phyloP scores from a whole-genome alignment of 23 red algal genomes.

The Gracilariopsis chorda region DNA sequence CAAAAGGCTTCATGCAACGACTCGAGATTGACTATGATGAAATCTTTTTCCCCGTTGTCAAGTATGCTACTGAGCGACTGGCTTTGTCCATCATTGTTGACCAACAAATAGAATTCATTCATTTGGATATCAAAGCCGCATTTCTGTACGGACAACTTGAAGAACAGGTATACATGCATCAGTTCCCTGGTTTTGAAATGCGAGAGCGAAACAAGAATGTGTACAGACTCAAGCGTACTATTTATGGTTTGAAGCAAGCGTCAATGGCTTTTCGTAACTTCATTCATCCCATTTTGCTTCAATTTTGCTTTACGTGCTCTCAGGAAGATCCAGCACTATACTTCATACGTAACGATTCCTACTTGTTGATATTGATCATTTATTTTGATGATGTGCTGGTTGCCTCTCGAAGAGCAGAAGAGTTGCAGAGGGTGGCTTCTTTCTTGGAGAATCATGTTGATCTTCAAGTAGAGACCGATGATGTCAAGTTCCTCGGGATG shows the following conservation, averaged over 20 bases:
- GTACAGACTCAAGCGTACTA: neutral
- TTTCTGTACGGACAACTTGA: neutral
- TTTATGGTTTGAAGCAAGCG: conserved; percentile 29
- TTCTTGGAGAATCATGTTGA: neutral
- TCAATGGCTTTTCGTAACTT: neutral
- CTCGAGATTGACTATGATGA: conserved; percentile 22
- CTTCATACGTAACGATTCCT: neutral
- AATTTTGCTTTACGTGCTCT: neutral
- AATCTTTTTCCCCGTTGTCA: conserved; percentile 7
- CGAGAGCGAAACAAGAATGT: neutral
- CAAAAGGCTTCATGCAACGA: conserved; percentile 19
- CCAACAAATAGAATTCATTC: neutral
- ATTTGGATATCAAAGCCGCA: neutral
- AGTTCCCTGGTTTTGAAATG: neutral
- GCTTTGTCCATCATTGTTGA: neutral
- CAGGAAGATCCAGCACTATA: neutral
- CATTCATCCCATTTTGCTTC: neutral
- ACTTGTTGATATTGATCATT: neutral
- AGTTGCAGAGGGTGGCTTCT: neutral
- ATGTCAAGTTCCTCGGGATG: neutral
- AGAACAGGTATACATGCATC: neutral
- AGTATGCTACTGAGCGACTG: neutral
- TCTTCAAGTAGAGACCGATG: neutral
- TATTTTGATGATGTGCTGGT: conserved; percentile 19
- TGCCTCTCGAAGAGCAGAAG: neutral